These are phyloP conservation scores for Helotiales sp. DNA, from an alignment of 2,329 filamentous ascomycete genomes.

Conservation along the genomic window DNA sequence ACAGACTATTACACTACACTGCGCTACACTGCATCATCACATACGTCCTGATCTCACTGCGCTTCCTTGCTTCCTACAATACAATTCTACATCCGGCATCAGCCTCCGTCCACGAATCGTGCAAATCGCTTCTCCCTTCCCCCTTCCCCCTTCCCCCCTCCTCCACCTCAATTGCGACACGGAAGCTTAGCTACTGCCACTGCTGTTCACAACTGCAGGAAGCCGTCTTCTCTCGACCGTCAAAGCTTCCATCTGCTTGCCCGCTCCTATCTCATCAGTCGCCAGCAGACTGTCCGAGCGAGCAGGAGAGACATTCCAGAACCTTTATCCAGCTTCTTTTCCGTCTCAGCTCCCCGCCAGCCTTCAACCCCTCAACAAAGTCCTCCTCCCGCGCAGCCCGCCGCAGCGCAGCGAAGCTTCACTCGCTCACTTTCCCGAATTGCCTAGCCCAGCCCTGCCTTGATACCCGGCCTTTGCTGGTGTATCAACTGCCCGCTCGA, in stretches of 20 bases:
- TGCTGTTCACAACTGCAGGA: slow-evolving; percentile 31
- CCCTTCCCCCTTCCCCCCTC: slow-evolving; percentile 7
- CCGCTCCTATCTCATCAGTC: slow-evolving; percentile 7
- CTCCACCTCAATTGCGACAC: slow-evolving; percentile 28
- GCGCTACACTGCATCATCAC: neutral
- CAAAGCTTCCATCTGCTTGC: slow-evolving; percentile 20
- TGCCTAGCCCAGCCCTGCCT: slow-evolving; percentile 39
- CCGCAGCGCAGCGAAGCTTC: slow-evolving; percentile 6
- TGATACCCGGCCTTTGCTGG: slow-evolving; percentile 30
- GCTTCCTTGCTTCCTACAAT: neutral
- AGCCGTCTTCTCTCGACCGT: slow-evolving; percentile 32
- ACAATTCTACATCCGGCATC: neutral
- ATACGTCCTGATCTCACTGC: neutral
- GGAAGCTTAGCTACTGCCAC: slow-evolving; percentile 16
- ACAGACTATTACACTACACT: neutral
- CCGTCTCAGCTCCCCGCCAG: slow-evolving; percentile 10
- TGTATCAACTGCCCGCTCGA: slow-evolving; percentile 38
- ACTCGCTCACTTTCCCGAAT: slow-evolving; percentile 15
- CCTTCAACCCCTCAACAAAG: slow-evolving; percentile 1
- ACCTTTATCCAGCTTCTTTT: slow-evolving; percentile 24
- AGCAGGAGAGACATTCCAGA: slow-evolving; percentile 34
- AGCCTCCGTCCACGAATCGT: neutral
- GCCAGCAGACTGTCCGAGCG: slow-evolving; percentile 18
- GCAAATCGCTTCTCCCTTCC: slow-evolving; percentile 1
- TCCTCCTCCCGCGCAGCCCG: neutral